Evolutionary conservation across 164 flowering plant species (phyloP), one percentile per base, ranked within the genome.

Genomic region (Umbilicus rupestris): DNA sequence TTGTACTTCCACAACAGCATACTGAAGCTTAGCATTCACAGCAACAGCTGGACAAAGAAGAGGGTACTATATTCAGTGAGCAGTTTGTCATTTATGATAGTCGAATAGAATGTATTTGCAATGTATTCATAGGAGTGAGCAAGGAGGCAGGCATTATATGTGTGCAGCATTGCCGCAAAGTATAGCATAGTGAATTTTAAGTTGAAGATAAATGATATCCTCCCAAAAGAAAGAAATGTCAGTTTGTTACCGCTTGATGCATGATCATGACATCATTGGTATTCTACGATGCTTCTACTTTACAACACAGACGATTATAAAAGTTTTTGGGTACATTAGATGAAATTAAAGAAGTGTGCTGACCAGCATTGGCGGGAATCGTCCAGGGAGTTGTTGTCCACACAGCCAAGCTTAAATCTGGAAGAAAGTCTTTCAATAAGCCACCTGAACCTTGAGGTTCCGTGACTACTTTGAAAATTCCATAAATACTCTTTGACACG

Each of bases 371-470:
- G 70, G 97, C 97, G 42, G 97, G 99, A 75, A 95, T 74, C 45
- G 99, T 95, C 99, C 97, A 95, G 22, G 99, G 99, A 72, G 99
- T 94, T 44, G 99, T 94, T 45, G 99, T 94, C 99, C 99, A 94
- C 68, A 91, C 76, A 58, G 97, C 93, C 83, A 94, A 71, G 80
- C 70, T 80, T 70, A 94, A 73, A 76, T 91, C 76, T n/a, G 96
- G 95, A 66, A 86, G 67, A 71, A 85, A 91, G 26, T 88, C 96
- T 37, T 83, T 72, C 45, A 94, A 65, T 66, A 78, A 73, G 63
- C 78, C 83, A 72, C 72, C 62, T 41, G 82, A 76, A 69, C 73
- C 69, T 71, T 83, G 70, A 75, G 92, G 78, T 37, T 73, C 79
- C 77, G 79, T 70, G 37, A 85, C 83, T 74, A 94, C 62, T 74